phyloP scores from a whole-genome alignment of 2,329 filamentous ascomycete genomes.

The Neurospora crassa region DNA sequence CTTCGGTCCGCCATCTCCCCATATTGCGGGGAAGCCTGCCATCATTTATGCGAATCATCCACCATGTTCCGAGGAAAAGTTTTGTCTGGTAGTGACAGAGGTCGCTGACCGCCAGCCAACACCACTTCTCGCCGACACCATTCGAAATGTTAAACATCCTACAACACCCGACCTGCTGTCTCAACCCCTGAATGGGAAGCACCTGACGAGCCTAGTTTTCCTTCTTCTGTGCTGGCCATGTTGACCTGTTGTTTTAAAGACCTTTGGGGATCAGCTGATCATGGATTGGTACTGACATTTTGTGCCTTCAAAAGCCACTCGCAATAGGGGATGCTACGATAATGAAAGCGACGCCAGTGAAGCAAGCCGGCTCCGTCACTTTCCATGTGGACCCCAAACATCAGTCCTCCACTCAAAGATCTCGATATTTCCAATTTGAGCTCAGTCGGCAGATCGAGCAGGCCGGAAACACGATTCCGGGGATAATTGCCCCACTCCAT shows the following conservation, averaged over 20 bases:
- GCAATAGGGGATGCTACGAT: neutral
- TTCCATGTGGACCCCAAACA: neutral
- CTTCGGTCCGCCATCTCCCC: neutral
- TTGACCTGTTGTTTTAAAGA: neutral
- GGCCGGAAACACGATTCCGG: neutral
- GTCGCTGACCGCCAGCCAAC: neutral
- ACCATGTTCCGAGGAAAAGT: neutral
- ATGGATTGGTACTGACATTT: neutral
- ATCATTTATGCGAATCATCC: neutral
- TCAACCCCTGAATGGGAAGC: neutral
- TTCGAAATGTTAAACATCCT: neutral
- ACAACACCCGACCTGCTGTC: neutral
- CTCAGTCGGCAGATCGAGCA: neutral
- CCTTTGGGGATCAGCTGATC: neutral
- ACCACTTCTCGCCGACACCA: neutral
- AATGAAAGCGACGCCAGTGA: neutral
- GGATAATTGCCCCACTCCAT: neutral
- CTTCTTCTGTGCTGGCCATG: neutral
- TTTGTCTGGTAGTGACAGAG: neutral
- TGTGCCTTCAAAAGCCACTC: neutral
- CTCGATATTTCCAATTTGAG: neutral
- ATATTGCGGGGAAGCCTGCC: neutral
- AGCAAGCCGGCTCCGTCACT: neutral
- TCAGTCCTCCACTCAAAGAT: neutral
- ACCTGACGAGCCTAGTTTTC: neutral